Percentiles rank a stretch among this genome's conserved stretches.
Conservation (phyloP, 2,329 filamentous ascomycete species). For the Neonectria hederae region DNA sequence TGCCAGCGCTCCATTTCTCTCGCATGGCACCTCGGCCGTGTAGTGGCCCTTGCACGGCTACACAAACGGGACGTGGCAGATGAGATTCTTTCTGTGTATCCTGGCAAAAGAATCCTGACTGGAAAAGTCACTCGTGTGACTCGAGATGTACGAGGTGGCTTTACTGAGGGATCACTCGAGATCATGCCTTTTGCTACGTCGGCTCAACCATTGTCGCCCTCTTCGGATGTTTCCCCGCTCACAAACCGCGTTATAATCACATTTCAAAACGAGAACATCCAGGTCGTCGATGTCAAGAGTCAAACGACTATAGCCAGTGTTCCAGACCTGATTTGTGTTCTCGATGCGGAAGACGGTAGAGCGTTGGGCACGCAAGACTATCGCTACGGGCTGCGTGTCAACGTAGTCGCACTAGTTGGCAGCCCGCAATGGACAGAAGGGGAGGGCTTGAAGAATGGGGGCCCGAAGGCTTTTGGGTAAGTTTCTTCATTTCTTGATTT, state of each 20-base stretch:
- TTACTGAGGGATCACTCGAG: constrained; percentile 9
- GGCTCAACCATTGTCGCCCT: neutral
- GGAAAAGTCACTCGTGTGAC: constrained; percentile 15
- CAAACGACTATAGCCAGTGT: constrained; percentile 12
- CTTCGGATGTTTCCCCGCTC: neutral
- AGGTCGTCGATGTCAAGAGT: neutral
- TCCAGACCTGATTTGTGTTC: constrained; percentile 23
- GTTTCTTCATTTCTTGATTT: neutral
- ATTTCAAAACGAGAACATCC: constrained; percentile 20
- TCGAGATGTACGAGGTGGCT: neutral
- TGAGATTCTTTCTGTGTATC: neutral
- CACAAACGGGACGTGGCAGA: constrained; percentile 4
- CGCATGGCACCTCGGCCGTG: constrained; percentile 10
- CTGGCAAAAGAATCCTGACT: constrained; percentile 7
- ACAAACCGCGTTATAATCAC: neutral
- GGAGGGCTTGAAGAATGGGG: constrained; percentile 10
- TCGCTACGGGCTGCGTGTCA: constrained; percentile 21
- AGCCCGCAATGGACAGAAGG: constrained; percentile 23
- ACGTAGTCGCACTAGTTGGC: constrained; percentile 18
- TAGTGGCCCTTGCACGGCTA: neutral
- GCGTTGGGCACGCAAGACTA: constrained; percentile 28
- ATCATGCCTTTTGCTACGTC: constrained; percentile 6
- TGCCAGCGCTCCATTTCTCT: neutral
- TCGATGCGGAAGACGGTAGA: constrained; percentile 19
- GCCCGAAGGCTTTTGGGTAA: constrained; percentile 5